A percentile compares a stretch with the other conserved stretches of the same genome.
These are phyloP conservation scores for Psilocybe subaeruginosa DNA, from an alignment of 768 basidiomycete species.

Conservation along the genomic window DNA sequence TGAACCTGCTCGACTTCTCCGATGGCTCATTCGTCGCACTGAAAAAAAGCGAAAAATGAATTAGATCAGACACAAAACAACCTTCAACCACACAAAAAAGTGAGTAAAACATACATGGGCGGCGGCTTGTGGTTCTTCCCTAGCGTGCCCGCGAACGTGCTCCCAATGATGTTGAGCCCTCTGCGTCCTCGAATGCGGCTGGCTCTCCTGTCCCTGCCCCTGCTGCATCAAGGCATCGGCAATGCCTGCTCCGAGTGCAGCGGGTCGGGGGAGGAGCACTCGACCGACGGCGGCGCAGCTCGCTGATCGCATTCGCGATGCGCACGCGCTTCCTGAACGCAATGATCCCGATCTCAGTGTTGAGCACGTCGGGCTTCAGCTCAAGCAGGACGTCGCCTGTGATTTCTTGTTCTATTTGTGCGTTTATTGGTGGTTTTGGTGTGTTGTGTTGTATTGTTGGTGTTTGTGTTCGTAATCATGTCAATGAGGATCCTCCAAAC, in stretches of 20 bases:
- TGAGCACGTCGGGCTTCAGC: constrained; percentile 88
- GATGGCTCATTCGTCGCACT: constrained; percentile 34
- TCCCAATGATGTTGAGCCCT: constrained; percentile 83
- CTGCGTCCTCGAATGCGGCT: constrained; percentile 41
- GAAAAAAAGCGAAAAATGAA: too few relatives aligned
- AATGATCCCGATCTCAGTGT: constrained; percentile 89
- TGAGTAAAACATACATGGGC: constrained; percentile 23
- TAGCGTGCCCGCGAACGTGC: constrained; percentile 58
- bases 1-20: constrained; percentile 47
- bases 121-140: constrained; percentile 81
- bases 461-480: too few relatives aligned
- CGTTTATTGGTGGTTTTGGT: too few relatives aligned
- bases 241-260: constrained; percentile 29
- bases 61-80: too few relatives aligned
- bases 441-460: too few relatives aligned
- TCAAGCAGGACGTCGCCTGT: constrained; percentile 96
- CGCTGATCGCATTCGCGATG: constrained; percentile 89
- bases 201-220: constrained; percentile 7
- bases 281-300: constrained; percentile 73
- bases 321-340: constrained; percentile 95
- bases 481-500: constrained; percentile 74
- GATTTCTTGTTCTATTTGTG: constrained; percentile 94
- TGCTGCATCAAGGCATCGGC: constrained; percentile 21
- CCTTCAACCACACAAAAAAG: too few relatives aligned
- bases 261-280: constrained; percentile 39